Evolutionary conservation across 2,329 filamentous ascomycete species (phyloP).

Genomic region (Alternaria atra): DNA sequence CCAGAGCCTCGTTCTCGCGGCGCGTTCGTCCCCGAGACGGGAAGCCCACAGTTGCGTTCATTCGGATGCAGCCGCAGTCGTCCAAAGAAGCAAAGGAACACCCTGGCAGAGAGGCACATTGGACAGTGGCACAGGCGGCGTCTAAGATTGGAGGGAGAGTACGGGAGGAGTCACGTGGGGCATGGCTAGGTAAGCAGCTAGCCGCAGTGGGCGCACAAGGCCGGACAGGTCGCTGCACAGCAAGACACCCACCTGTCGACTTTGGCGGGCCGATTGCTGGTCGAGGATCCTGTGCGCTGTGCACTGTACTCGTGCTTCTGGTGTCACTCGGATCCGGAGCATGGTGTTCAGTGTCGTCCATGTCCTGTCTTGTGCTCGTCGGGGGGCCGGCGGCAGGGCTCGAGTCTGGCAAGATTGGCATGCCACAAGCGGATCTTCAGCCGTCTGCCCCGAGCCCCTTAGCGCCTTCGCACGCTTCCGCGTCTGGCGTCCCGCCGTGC

Average conservation of each 20-base stretch:
- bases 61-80: constrained; percentile 13
- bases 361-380: constrained; percentile 1
- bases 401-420: constrained; percentile 11
- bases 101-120: not conserved
- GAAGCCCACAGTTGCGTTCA: constrained; percentile 16
- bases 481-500: constrained; percentile 18
- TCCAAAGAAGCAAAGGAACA: constrained; percentile 9
- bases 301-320: not conserved
- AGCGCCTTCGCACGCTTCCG: constrained; percentile 13
- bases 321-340: not conserved
- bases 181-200: constrained; percentile 9
- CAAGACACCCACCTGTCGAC: not conserved
- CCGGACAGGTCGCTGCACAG: not conserved
- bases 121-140: not conserved
- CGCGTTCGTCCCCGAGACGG: constrained; percentile 9
- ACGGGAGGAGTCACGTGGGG: constrained; percentile 6
- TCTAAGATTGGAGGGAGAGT: not conserved
- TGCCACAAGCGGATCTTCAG: constrained; percentile 14
- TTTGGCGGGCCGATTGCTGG: not conserved
- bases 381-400: not conserved
- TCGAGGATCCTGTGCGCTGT: not conserved
- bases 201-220: constrained; percentile 11
- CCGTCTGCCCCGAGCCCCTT: constrained; percentile 16
- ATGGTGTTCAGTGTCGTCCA: not conserved
- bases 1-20: constrained; percentile 6